Conservation (phyloP, 2,329 filamentous ascomycete genomes). For the Penicillium brasilianum region DNA sequence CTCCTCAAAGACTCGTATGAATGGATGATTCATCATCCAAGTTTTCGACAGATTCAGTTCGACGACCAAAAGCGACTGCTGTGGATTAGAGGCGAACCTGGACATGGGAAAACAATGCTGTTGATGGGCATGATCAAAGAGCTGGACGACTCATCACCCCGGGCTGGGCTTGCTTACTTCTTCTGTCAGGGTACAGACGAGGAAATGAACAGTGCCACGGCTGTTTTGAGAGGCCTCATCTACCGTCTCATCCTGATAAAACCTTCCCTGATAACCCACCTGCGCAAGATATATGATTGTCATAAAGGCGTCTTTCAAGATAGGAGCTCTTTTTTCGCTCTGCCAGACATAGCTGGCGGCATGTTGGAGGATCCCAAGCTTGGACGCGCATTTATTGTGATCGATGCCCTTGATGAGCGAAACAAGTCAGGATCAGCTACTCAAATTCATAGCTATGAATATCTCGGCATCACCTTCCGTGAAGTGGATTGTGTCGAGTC, state of each 20-base stretch:
- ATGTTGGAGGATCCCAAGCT: not conserved
- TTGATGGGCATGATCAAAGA: conserved; percentile 30
- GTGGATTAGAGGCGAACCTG: conserved; percentile 33
- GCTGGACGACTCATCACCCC: conserved; percentile 9
- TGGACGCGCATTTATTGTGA: not conserved
- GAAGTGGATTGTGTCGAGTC: not conserved
- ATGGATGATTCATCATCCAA: conserved; percentile 30
- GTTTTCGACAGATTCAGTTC: conserved; percentile 26
- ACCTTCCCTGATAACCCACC: conserved; percentile 39
- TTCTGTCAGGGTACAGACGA: conserved; percentile 38
- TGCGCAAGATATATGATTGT: conserved; percentile 25
- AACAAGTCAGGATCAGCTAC: not conserved
- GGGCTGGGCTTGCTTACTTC: conserved; percentile 22
- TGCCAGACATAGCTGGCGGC: not conserved
- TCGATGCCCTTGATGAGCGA: conserved; percentile 1
- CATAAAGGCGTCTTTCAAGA: not conserved
- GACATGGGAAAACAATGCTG: conserved; percentile 36
- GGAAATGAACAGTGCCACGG: conserved; percentile 44
- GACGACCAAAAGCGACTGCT: conserved; percentile 17
- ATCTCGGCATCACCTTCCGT: not conserved
- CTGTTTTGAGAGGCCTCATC: conserved; percentile 53
- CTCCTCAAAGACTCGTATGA: conserved; percentile 24
- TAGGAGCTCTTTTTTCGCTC: not conserved
- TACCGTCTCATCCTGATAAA: conserved; percentile 46
- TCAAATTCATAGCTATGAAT: not conserved